A percentile compares a stretch with the other conserved stretches of the same genome.
Conservation (phyloP, 495 filamentous ascomycete genomes). For the Xylaria venustula region DNA sequence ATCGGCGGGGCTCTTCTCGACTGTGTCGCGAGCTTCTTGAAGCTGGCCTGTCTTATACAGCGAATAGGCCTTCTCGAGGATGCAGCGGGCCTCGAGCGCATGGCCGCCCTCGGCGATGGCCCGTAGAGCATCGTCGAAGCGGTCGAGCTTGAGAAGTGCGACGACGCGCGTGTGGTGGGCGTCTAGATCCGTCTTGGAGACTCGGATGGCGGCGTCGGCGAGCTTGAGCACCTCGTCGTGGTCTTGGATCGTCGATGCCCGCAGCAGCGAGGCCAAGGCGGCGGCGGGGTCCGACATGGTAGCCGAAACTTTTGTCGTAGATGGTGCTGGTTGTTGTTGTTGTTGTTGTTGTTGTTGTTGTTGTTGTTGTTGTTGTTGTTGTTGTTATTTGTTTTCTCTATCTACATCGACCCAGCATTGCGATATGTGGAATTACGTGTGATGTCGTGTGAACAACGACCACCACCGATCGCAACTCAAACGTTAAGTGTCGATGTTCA, state of each 20-base stretch:
- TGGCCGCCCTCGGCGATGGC: slow-evolving; percentile 71
- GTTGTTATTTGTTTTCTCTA: too few relatives aligned
- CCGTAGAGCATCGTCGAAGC: slow-evolving; percentile 83
- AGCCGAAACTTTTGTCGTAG: too few relatives aligned
- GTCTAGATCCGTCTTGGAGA: slow-evolving; percentile 65
- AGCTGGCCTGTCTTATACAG: slow-evolving; percentile 82
- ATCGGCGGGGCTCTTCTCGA: slow-evolving; percentile 36
- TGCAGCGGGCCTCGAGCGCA: slow-evolving; percentile 61
- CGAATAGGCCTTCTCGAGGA: slow-evolving; percentile 84
- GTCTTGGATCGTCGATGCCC: slow-evolving; percentile 45
- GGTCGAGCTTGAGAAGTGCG: slow-evolving; percentile 88
- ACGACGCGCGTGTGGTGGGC: slow-evolving; percentile 79
- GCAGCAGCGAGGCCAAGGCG: slow-evolving; percentile 51
- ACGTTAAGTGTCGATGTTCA: too few relatives aligned
- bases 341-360: too few relatives aligned
- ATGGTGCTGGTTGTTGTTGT: not conserved
- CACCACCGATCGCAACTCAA: too few relatives aligned
- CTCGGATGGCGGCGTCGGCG: slow-evolving; percentile 59
- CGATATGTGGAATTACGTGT: too few relatives aligned
- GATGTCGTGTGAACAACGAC: too few relatives aligned
- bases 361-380: too few relatives aligned
- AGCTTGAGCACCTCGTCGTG: slow-evolving; percentile 47
- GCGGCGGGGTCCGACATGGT: slow-evolving; percentile 42
- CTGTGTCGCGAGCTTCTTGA: slow-evolving; percentile 65
- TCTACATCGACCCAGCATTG: too few relatives aligned